These are phyloP conservation scores for Cucurbita ficifolia DNA, from an alignment of 306 rosid species.

Conservation along the genomic window DNA sequence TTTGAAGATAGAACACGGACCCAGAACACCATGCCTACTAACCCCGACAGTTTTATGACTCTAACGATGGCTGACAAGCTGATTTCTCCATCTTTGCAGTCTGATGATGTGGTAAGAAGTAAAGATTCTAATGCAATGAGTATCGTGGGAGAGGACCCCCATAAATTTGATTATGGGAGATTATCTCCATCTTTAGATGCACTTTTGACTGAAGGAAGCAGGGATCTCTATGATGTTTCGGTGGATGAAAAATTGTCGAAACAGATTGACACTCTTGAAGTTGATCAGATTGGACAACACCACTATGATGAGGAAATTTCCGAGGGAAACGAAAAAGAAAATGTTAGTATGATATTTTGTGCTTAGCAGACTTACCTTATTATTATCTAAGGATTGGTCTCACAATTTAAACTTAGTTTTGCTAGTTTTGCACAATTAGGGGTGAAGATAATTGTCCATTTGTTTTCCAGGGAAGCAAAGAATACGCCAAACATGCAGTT, in stretches of 20 bases:
- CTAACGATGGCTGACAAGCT: constrained; percentile 35
- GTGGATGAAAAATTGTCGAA: constrained; percentile 8
- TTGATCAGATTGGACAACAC: not conserved
- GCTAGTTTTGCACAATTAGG: not conserved
- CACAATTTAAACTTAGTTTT: not conserved
- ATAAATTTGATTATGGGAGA: constrained; percentile 33
- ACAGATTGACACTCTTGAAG: constrained; percentile 4
- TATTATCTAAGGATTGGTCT: not conserved
- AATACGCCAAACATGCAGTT: constrained; percentile 13
- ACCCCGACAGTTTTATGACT: constrained; percentile 51
- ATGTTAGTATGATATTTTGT: not conserved
- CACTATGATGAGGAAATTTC: not conserved
- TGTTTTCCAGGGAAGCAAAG: constrained; percentile 32
- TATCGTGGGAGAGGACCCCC: constrained; percentile 39
- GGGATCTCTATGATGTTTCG: constrained; percentile 22
- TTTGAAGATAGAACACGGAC: constrained; percentile 36
- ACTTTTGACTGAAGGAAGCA: constrained; percentile 43
- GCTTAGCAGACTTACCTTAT: not conserved
- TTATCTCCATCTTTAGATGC: constrained; percentile 49
- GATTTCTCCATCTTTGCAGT: constrained; percentile 12
- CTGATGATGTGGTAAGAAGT: constrained; percentile 19
- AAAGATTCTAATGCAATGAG: constrained; percentile 71
- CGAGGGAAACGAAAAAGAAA: constrained; percentile 7
- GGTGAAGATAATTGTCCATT: constrained; percentile 6
- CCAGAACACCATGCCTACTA: constrained; percentile 16